Evolutionary conservation across 2,329 filamentous ascomycete genomes (phyloP), one percentile per base, ranked within the genome.

Genomic region (Penicillium sp.): DNA sequence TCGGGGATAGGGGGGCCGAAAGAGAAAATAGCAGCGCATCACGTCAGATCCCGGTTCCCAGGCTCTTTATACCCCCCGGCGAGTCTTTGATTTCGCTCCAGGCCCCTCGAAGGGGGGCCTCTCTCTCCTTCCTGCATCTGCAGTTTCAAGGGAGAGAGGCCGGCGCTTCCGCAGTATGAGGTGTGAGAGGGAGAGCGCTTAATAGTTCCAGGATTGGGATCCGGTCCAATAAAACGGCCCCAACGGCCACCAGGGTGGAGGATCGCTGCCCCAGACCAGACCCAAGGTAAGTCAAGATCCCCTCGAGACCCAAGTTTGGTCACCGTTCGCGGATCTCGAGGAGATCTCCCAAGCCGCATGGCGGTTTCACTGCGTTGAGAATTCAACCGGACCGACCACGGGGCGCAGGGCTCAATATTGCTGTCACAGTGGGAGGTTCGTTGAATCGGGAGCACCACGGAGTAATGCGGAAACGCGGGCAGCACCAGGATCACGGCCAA

Each of bases 101-200:
- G n/a, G n/a, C n/a, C n/a, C n/a, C n/a, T n/a, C n/a, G n/a, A n/a
- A n/a, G n/a, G n/a, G 11, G 14, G 25, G 11, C 11, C 25, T 13
- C 11, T 23, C 21, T n/a, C n/a, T n/a, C n/a, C n/a, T n/a, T n/a
- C 21, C 21, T 6, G 25, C 10, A n/a, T n/a, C 11, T 27, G 6
- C 11, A 4, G 5, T 9, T 27, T 27, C 14, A 9, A 27, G 14
- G 14, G 5, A 6, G 25, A n/a, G 10, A 35, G n/a, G 38, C 14
- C 30, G 26, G 38, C 38, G 38, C 38, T 41, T 31, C 36, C 30
- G 33, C 10, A n/a, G 25, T 13, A 7, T 27, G 5, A n/a, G 35
- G 38, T 41, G 38, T 30, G 38, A 41, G 38, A 21, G 32, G 14
- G 19, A 20, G 29, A 41, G 38, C 38, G 38, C 38, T 35, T 41